These are phyloP conservation scores for Hyphopichia khmerensis DNA, from an alignment of 1,139 yeast genomes.

Conservation along the genomic window DNA sequence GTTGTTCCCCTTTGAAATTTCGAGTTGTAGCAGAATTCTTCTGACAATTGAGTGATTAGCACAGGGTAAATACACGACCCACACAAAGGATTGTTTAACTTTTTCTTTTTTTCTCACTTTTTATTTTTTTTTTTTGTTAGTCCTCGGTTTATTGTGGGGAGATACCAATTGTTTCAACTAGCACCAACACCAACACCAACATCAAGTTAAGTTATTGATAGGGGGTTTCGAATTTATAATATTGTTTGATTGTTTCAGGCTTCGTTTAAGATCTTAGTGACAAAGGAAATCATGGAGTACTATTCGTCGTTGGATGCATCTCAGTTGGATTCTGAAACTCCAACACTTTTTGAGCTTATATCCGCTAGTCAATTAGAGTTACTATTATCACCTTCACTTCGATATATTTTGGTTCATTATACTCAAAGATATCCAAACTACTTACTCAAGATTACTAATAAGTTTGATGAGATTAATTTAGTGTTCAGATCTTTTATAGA, in stretches of 20 bases:
- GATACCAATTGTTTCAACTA: too few relatives aligned
- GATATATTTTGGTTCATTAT: constrained; percentile 79
- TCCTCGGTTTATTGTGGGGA: constrained; percentile 1
- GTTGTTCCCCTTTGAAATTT: not conserved
- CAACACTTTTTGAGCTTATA: constrained; percentile 79
- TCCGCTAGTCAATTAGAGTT: constrained; percentile 79
- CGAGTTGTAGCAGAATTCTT: not conserved
- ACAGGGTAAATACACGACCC: not conserved
- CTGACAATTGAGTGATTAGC: not conserved
- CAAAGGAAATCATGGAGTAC: constrained; percentile 80
- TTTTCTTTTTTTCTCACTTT: too few relatives aligned
- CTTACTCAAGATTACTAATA: constrained; percentile 59
- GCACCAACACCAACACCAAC: too few relatives aligned
- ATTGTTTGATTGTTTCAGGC: too few relatives aligned
- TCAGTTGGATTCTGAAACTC: constrained; percentile 69
- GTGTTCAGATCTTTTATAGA: constrained; percentile 67
- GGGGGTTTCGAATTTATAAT: too few relatives aligned
- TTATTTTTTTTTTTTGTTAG: not conserved
- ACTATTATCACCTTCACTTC: constrained; percentile 76
- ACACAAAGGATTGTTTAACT: not conserved
- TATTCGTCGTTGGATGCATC: constrained; percentile 79
- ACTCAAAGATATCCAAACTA: constrained; percentile 77
- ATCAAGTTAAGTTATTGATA: too few relatives aligned
- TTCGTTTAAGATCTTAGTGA: too few relatives aligned
- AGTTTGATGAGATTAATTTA: constrained; percentile 75